These are phyloP conservation scores for Aureobasidium lini DNA, from an alignment of 2,329 filamentous ascomycete species.

Conservation along the genomic window DNA sequence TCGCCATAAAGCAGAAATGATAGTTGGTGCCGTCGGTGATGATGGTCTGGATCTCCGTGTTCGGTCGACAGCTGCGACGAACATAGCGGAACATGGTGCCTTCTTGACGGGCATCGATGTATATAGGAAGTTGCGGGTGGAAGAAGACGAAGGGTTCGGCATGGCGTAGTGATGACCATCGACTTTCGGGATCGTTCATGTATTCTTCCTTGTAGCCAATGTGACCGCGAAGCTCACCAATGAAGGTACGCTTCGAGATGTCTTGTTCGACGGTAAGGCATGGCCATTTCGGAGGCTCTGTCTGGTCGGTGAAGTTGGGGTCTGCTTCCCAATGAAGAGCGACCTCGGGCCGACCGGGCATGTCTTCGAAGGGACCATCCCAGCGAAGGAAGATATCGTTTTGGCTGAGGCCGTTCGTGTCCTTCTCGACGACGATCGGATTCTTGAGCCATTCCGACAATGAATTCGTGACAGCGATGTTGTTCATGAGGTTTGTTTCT, in stretches of 20 bases:
- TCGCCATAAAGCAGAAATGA: slow-evolving; percentile 88
- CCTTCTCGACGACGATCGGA: slow-evolving; percentile 57
- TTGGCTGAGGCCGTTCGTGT: slow-evolving; percentile 54
- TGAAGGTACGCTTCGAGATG: slow-evolving; percentile 46
- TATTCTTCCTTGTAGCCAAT: slow-evolving; percentile 43
- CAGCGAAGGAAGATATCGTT: slow-evolving; percentile 65
- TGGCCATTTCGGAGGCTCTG: slow-evolving; percentile 61
- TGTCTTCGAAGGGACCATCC: slow-evolving; percentile 49
- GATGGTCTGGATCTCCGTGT: slow-evolving; percentile 79
- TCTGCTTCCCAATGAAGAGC: slow-evolving; percentile 47
- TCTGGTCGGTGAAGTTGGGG: slow-evolving; percentile 41
- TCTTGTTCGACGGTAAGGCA: slow-evolving; percentile 50
- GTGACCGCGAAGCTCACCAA: slow-evolving; percentile 63
- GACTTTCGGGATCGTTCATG: slow-evolving; percentile 36
- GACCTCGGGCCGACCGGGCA: slow-evolving; percentile 44
- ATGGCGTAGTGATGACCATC: slow-evolving; percentile 41
- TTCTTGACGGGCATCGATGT: slow-evolving; percentile 84
- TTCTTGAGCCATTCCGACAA: slow-evolving; percentile 75
- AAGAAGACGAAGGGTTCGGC: slow-evolving; percentile 53
- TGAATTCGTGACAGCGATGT: slow-evolving; percentile 64
- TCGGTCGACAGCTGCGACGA: slow-evolving; percentile 85
- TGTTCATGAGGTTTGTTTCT: slow-evolving; percentile 70
- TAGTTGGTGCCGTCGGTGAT: slow-evolving; percentile 72
- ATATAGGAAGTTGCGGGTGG: slow-evolving; percentile 79
- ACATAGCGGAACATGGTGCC: slow-evolving; percentile 82